Evolutionary conservation across 306 rosid species (phyloP).

Genomic region (Cucurbita moschata): DNA sequence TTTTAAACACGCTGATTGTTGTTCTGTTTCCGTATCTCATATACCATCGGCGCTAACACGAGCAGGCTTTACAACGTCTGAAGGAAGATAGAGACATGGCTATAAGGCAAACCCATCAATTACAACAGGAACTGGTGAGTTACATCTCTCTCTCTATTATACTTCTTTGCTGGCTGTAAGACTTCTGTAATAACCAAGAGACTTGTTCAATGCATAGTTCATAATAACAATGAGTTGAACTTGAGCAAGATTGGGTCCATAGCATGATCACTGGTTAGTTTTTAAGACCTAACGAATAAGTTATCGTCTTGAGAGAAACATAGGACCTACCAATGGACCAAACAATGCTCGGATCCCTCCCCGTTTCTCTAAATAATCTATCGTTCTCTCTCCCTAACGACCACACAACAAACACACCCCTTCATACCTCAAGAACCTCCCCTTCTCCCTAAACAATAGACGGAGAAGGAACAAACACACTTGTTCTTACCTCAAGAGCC

Average conservation of each 20-base stretch:
- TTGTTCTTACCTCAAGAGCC: neutral
- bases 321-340: neutral
- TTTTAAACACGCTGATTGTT: neutral
- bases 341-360: neutral
- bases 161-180: neutral
- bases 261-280: neutral
- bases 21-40: neutral
- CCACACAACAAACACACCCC: neutral
- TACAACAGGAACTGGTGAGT: constrained; percentile 80
- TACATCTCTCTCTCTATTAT: neutral
- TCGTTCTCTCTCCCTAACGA: neutral
- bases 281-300: neutral
- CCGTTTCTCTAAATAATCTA: neutral
- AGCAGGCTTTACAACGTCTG: constrained; percentile 39
- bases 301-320: no score
- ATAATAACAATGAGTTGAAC: neutral
- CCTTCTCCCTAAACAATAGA: neutral
- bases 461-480: neutral
- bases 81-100: constrained; percentile 81
- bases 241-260: neutral
- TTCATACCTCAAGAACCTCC: neutral
- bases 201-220: neutral
- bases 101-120: constrained; percentile 51
- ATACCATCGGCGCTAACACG: constrained; percentile 6
- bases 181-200: neutral